Evolutionary conservation across 306 rosid species (phyloP).

Genomic region (Ammopiptanthus mongolicus): DNA sequence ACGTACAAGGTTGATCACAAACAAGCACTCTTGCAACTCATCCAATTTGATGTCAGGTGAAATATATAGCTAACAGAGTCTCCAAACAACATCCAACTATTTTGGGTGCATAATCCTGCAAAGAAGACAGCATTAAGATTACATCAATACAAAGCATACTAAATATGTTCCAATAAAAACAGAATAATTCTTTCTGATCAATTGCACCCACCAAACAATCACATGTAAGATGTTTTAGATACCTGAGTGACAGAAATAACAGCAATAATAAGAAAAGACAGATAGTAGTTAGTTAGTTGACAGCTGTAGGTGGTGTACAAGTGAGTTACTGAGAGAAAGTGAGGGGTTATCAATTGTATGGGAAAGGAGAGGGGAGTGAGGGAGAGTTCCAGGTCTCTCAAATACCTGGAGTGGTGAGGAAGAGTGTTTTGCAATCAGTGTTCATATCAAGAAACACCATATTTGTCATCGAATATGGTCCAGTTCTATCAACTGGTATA

Average conservation of each 20-base stretch:
- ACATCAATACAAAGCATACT: neutral
- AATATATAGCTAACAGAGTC: constrained; percentile 19
- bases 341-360: neutral
- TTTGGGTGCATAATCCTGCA: constrained; percentile 23
- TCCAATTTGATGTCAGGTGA: constrained; percentile 23
- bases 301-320: neutral
- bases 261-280: neutral
- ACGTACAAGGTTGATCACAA: constrained; percentile 29
- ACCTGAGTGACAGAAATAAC: neutral
- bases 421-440: too few species aligned
- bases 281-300: neutral
- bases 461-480: neutral
- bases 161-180: neutral
- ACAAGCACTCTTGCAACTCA: constrained; percentile 21
- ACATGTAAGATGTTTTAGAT: neutral
- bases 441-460: neutral
- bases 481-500: neutral
- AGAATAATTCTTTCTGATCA: constrained; percentile 7
- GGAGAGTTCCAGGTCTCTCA: neutral
- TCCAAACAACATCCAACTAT: constrained; percentile 13
- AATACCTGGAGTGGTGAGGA: too few species aligned
- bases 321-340: neutral
- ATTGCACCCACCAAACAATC: neutral
- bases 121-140: neutral
- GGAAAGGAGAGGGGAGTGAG: too few species aligned